Conservation (phyloP, 169 alveolate species). For the Cytauxzoon felis region DNA sequence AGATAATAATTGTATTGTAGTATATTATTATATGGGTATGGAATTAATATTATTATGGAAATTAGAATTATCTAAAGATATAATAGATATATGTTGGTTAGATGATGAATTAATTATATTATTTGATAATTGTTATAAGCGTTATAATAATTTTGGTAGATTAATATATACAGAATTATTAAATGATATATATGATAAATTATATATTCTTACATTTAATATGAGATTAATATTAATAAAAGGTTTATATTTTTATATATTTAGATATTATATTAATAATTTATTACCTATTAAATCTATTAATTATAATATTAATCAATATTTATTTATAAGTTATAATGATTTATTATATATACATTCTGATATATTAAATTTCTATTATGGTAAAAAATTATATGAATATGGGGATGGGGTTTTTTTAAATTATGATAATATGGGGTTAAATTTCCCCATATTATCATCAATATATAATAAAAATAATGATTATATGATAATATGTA, state of each 20-base stretch:
- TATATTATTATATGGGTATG: not conserved
- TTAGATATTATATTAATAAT: not conserved
- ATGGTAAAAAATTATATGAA: no score
- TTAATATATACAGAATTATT: no score
- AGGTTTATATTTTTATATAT: not conserved
- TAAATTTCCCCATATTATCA: no score
- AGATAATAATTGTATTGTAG: not conserved
- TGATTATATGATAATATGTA: no score
- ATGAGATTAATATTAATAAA: not conserved
- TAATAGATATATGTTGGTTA: constrained; percentile 6
- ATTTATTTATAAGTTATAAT: not conserved
- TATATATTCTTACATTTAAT: not conserved
- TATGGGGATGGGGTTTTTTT: no score
- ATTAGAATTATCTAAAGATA: not conserved
- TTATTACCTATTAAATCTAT: not conserved
- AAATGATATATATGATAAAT: not conserved
- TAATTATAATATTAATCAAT: not conserved
- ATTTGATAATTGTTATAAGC: not conserved
- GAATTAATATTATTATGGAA: not conserved
- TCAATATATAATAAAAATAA: no score
- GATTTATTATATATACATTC: not conserved
- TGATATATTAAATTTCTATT: not conserved
- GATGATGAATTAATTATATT: constrained; percentile 1
- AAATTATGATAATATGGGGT: no score
- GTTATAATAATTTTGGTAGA: not conserved